phyloP scores from a whole-genome alignment of 202 grass and related monocot species.

The Digitaria exilis region DNA sequence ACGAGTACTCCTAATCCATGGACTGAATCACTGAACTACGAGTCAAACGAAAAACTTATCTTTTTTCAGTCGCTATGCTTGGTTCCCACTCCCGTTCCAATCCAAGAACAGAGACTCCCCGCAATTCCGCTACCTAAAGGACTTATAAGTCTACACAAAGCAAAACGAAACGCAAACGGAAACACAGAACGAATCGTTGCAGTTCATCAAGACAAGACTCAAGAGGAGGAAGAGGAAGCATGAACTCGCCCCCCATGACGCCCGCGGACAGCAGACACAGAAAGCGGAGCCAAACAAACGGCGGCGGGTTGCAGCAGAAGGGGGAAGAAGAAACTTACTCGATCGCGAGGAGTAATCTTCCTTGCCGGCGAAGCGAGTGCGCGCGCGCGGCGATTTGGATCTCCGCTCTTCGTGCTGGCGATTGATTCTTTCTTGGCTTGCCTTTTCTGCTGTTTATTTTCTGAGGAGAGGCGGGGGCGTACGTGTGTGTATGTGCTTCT shows the following conservation, averaged over 20 bases:
- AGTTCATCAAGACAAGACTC: neutral
- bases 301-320: constrained; percentile 34
- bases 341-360: neutral
- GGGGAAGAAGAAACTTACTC: constrained; percentile 21
- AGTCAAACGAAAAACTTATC: neutral
- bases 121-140: neutral
- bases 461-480: constrained; percentile 13
- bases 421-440: neutral
- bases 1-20: neutral
- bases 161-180: neutral
- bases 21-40: neutral
- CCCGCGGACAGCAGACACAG: neutral
- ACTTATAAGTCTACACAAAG: neutral
- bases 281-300: neutral
- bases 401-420: constrained; percentile 45
- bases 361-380: constrained; percentile 35
- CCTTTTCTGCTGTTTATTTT: neutral
- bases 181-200: neutral
- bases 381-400: constrained; percentile 42
- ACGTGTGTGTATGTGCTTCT: constrained; percentile 29
- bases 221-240: constrained; percentile 10
- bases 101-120: neutral
- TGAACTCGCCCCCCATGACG: neutral
- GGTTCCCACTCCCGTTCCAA: neutral
- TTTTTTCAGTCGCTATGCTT: neutral